Evolutionary conservation across 2,329 filamentous ascomycete genomes (phyloP), one percentile per base, ranked within the genome.

Genomic region (Spiromastix sp.): DNA sequence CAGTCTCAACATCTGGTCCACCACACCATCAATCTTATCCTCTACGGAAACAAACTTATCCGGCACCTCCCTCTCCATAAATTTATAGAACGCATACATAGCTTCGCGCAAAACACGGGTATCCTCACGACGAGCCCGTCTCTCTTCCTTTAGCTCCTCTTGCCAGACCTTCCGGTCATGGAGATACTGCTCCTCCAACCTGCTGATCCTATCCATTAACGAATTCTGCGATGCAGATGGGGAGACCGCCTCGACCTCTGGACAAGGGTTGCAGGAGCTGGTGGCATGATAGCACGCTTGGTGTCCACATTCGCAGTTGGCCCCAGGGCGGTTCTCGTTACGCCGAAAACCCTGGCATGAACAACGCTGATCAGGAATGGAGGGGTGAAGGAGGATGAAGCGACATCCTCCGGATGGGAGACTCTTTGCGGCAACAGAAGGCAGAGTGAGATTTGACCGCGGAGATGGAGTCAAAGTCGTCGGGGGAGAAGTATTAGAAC

Each of bases 231-330:
- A 26, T n/a, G 25, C 21, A 10, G 12, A 12, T 30, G 38, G 33
- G 22, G 32, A 34, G 36, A 36, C 17, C 27, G 38, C 20, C 33
- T 36, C 11, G 15, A 34, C 21, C 20, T 24, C 18, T 38, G 30
- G 36, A 12, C 12, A 33, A 16, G 31, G 5, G 17, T 17, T 39
- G 35, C 13, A 42, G 24, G 9, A 15, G n/a, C 33, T 20, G 9
- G 28, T 31, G 16, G 31, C 57, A 43, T 67, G 64, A 42, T 61
- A 59, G 56, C 63, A 67, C 44, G 63, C 63, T 47, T 64, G 63
- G 47, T 67, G 63, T 10, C 63, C 63, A 44, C 63, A 67, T 13
- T 61, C 61, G 42, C 64, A 67, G 32, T 48, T 54, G n/a, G 60
- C 60, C 17, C 53, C 52, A 4, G 60, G 60, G 9, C 56, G 59